Percentiles rank a stretch among this genome's conserved stretches.
Conservation (phyloP, 371 early-diverging fungal species). For the Polyrhizophydium stewartii region DNA sequence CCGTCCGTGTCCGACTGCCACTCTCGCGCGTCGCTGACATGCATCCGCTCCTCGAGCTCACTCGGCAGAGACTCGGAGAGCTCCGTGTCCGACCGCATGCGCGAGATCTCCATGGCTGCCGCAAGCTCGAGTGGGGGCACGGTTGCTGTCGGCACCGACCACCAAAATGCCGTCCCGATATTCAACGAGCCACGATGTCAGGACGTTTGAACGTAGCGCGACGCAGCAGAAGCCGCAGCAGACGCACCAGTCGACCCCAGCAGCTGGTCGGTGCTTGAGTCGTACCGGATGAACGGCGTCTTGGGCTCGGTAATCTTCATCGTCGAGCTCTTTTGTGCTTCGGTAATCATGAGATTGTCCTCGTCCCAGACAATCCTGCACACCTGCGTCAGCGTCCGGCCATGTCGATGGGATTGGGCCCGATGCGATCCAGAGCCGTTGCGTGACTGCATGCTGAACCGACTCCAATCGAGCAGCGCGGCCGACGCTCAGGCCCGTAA, state of each 20-base stretch:
- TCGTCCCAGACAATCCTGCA: slow-evolving; percentile 84
- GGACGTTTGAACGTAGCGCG: too few relatives aligned
- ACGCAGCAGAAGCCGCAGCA: background rate
- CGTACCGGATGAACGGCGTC: slow-evolving; percentile 90
- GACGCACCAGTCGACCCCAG: slow-evolving; percentile 36
- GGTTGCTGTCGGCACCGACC: background rate
- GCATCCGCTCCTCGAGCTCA: slow-evolving; percentile 1
- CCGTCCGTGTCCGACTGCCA: background rate
- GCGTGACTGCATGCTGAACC: too few relatives aligned
- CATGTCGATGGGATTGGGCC: too few relatives aligned
- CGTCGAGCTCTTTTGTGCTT: slow-evolving; percentile 82
- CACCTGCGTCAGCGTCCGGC: too few relatives aligned
- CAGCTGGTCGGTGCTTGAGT: slow-evolving; percentile 69
- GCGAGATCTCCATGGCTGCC: slow-evolving; percentile 1
- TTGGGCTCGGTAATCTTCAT: slow-evolving; percentile 98
- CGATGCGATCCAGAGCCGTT: too few relatives aligned
- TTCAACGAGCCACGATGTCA: too few relatives aligned
- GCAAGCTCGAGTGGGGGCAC: slow-evolving; percentile 1
- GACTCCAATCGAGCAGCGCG: too few relatives aligned
- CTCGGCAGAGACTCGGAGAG: background rate
- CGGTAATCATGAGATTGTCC: slow-evolving; percentile 84
- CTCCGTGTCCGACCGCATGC: background rate
- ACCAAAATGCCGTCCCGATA: too few relatives aligned
- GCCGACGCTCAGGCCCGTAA: too few relatives aligned
- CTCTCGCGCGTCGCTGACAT: background rate